Evolutionary conservation across 2,329 filamentous ascomycete species (phyloP).

Genomic region (Ophiostoma angusticollis): DNA sequence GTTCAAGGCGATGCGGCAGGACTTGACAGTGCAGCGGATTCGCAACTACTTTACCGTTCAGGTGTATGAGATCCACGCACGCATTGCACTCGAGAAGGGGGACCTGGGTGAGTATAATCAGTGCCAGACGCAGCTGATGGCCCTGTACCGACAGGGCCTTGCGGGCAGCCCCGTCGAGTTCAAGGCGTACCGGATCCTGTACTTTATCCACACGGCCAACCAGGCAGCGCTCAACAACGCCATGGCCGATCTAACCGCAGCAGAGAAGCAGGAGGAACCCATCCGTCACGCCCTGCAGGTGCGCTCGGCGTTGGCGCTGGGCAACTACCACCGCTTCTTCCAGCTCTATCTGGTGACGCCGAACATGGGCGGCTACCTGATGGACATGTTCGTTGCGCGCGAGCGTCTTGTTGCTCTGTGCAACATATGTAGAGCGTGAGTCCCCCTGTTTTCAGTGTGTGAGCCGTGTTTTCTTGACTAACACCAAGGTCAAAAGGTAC

Average conservation of each 20-base stretch:
- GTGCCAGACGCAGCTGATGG: slow-evolving; percentile 95
- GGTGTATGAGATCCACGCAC: slow-evolving; percentile 94
- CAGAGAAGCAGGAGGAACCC: slow-evolving; percentile 77
- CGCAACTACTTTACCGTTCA: slow-evolving; percentile 92
- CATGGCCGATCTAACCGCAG: slow-evolving; percentile 93
- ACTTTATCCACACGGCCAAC: slow-evolving; percentile 98
- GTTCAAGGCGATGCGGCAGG: slow-evolving; percentile 96
- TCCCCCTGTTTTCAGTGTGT: slow-evolving; percentile 19
- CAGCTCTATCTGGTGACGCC: slow-evolving; percentile 86
- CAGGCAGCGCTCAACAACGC: slow-evolving; percentile 96
- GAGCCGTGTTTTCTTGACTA: background rate
- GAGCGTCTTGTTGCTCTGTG: slow-evolving; percentile 84
- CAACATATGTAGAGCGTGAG: slow-evolving; percentile 91
- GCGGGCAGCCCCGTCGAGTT: slow-evolving; percentile 90
- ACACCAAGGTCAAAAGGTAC: slow-evolving; percentile 46
- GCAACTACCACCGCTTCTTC: slow-evolving; percentile 98
- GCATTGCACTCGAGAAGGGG: slow-evolving; percentile 94
- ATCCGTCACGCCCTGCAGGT: slow-evolving; percentile 88
- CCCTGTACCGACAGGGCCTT: slow-evolving; percentile 74
- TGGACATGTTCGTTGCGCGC: slow-evolving; percentile 97
- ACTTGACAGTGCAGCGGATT: slow-evolving; percentile 94
- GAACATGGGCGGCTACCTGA: slow-evolving; percentile 94
- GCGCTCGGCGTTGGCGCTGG: slow-evolving; percentile 78
- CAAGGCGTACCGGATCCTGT: slow-evolving; percentile 97
- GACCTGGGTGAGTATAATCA: slow-evolving; percentile 99